Evolutionary conservation across 208 protist species (phyloP).

Genomic region (Wallacemonas collosoma): DNA sequence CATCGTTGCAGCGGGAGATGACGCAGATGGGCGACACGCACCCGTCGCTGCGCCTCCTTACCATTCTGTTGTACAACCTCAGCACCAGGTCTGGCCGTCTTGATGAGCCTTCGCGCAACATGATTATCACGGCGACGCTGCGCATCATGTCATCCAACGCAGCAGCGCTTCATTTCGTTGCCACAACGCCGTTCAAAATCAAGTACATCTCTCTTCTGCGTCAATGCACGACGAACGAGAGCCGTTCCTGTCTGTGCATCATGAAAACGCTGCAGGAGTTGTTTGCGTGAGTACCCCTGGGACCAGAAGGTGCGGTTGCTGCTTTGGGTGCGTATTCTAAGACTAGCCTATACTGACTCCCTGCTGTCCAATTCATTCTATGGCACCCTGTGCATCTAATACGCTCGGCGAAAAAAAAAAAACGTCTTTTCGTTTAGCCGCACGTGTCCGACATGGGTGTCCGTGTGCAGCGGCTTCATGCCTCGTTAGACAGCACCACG

Average conservation of each 20-base stretch:
- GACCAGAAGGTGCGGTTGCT: too few relatives aligned
- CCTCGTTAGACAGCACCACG: too few relatives aligned
- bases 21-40: slow-evolving; percentile 20
- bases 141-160: slow-evolving; percentile 50
- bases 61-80: slow-evolving; percentile 69
- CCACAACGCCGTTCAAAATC: slow-evolving; percentile 39
- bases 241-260: slow-evolving; percentile 59
- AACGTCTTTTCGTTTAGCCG: too few relatives aligned
- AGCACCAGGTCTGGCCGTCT: slow-evolving; percentile 29
- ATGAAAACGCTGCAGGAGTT: slow-evolving; percentile 58
- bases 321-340: too few relatives aligned
- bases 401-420: too few relatives aligned
- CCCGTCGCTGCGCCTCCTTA: slow-evolving; percentile 41
- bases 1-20: slow-evolving; percentile 42
- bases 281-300: slow-evolving; percentile 11
- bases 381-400: too few relatives aligned
- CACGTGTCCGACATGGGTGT: too few relatives aligned
- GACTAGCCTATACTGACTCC: too few relatives aligned
- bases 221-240: slow-evolving; percentile 58
- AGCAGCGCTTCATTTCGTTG: slow-evolving; percentile 31
- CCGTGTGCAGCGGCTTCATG: too few relatives aligned
- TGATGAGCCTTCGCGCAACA: slow-evolving; percentile 70
- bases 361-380: too few relatives aligned
- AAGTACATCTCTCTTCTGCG: slow-evolving; percentile 46
- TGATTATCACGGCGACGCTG: slow-evolving; percentile 69